Conservation (phyloP, 768 basidiomycete genomes). For the Collybiopsis luxurians region DNA sequence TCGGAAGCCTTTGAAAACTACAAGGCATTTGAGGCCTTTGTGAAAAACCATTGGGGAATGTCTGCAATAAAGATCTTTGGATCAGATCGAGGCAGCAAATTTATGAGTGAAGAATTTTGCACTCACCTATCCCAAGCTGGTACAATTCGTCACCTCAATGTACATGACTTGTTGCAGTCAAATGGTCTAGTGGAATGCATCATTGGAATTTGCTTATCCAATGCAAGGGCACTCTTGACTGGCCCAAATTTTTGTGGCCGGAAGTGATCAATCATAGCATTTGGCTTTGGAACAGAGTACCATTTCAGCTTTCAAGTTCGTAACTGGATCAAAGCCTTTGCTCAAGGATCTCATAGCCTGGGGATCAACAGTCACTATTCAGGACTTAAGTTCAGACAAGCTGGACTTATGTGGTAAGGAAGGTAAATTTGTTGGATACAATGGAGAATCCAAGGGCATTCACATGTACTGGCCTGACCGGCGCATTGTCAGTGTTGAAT, state of each 20-base stretch:
- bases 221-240: slow-evolving; percentile 26
- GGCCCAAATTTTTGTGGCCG: slow-evolving; percentile 16
- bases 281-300: slow-evolving; percentile 10
- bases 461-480: background rate
- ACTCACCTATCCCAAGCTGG: too few relatives aligned
- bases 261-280: slow-evolving; percentile 14
- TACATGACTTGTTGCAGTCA: slow-evolving; percentile 28
- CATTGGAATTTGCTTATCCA: too few relatives aligned
- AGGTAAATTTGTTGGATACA: background rate
- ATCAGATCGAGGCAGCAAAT: too few relatives aligned
- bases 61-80: too few relatives aligned
- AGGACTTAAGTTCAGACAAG: background rate
- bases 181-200: slow-evolving; percentile 29
- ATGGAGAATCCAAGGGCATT: background rate
- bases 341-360: background rate
- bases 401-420: background rate
- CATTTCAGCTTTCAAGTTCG: too few relatives aligned
- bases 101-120: too few relatives aligned
- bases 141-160: too few relatives aligned
- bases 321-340: background rate
- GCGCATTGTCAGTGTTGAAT: background rate
- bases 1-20: slow-evolving; percentile 16
- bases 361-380: background rate
- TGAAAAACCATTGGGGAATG: slow-evolving; percentile 18
- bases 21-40: slow-evolving; percentile 22